Percentiles rank a stretch among this genome's conserved stretches.
Evolutionary conservation across 495 filamentous ascomycete species (phyloP).

Genomic region (Aspergillus incahuasiensis): DNA sequence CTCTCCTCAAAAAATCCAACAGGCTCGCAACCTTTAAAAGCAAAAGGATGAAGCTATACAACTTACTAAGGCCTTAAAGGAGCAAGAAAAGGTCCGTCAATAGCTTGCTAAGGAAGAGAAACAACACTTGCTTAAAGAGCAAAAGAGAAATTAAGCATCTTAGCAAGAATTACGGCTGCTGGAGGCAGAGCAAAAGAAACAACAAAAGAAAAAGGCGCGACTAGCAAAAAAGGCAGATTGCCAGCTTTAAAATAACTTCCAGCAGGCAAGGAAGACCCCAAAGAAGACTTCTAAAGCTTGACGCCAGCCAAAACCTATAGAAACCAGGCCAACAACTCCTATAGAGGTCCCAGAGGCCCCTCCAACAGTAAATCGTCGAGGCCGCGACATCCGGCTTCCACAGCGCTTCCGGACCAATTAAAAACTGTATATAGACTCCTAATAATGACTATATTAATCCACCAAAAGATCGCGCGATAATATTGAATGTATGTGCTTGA

Average conservation of each 20-base stretch:
- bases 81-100: neutral
- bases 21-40: neutral
- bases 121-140: neutral
- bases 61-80: neutral
- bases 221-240: neutral
- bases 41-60: neutral
- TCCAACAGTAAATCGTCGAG: neutral
- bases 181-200: constrained; percentile 1
- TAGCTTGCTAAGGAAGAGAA: neutral
- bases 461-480: neutral
- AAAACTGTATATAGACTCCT: neutral
- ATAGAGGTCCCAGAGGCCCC: neutral
- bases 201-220: neutral
- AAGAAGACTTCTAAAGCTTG: neutral
- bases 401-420: neutral
- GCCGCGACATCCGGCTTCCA: neutral
- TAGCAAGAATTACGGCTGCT: neutral
- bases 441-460: neutral
- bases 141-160: neutral
- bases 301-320: neutral
- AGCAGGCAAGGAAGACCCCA: neutral
- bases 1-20: constrained; percentile 1
- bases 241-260: constrained; percentile 4
- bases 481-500: neutral
- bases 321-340: neutral